Base-by-base conservation (phyloP, 306 rosid genomes). In the Inga leiocalycina region DNA sequence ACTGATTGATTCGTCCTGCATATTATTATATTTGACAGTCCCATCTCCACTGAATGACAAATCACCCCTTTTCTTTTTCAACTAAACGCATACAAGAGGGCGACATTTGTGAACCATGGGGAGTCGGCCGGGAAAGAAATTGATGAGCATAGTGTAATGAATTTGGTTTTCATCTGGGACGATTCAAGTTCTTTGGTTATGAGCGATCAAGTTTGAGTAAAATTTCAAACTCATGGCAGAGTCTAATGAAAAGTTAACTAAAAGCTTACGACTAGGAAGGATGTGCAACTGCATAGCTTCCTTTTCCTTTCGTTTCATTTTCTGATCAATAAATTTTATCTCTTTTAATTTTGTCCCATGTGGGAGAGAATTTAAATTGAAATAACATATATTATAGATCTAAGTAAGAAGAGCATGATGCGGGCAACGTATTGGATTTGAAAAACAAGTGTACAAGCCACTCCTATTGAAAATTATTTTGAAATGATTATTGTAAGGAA, bases 341-440 rank as follows among this genome's bases (percentile, higher is more conserved):
- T 56, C 16, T n/a, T 3, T 7, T 27, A 27, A 27, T 27, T 27
- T 27, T 27, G 4, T 20, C 20, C 24, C 19, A 4, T 59, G 34
- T 2, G 34, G 24, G 37, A 35, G 39, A 32, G 20, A 15, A 6
- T 34, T 14, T 34, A 41, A 78, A 68, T 84, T 11, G 19, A 44
- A 34, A 14, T 52, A 11, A 64, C 68, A 4, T 49, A 72, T 78
- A 75, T 84, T 70, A 72, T 14, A 3, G 12, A 69, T 61, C 49
- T 70, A 74, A 61, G 27, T 10, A 27, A 46, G 39, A 81, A 71
- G 80, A 79, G 75, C 16, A 45, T 15, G 79, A 71, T 79, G 86
- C 30, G 67, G 35, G 43, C 80, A 62, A 49, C 5, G 0, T 49
- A n/a, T 32, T 49, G 67, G 77, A 54, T 71, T n/a, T 52, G 80